phyloP scores from a whole-genome alignment of 108 stramenopile species.

The Stephanodiscus triporus region DNA sequence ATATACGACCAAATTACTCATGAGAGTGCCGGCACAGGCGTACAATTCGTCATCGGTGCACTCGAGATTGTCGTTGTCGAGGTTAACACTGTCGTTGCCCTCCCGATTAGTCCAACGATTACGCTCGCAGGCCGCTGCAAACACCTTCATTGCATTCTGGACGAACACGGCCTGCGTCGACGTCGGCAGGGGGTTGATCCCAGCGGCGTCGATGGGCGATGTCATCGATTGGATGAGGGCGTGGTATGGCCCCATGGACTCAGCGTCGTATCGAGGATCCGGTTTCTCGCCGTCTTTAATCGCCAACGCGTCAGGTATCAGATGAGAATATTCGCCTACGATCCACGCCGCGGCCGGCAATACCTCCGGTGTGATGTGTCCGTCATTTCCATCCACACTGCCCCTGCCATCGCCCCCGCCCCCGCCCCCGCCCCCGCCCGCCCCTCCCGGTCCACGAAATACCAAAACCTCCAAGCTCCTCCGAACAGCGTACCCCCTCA shows the following conservation, averaged over 20 bases:
- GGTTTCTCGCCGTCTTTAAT: conserved; percentile 54
- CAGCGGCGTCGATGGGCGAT: conserved; percentile 56
- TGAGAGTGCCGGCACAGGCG: conserved; percentile 58
- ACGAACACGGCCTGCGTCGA: conserved; percentile 86
- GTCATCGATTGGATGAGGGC: conserved; percentile 72
- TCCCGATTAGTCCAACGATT: conserved; percentile 39
- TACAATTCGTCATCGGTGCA: conserved; percentile 63
- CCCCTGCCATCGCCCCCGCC: no score
- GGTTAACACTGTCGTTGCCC: conserved; percentile 19
- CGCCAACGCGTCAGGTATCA: conserved; percentile 65
- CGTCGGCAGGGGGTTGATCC: conserved; percentile 48
- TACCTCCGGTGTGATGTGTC: conserved; percentile 70
- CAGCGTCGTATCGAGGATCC: conserved; percentile 49
- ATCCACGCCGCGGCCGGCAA: conserved; percentile 95
- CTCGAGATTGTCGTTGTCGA: conserved; percentile 2
- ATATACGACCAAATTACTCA: conserved; percentile 57
- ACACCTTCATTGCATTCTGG: conserved; percentile 89
- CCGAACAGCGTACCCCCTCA: conserved; percentile 90
- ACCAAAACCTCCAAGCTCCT: conserved; percentile 77
- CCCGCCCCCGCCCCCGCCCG: conserved; percentile 20
- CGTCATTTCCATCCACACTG: conserved; percentile 28
- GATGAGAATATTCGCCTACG: conserved; percentile 93
- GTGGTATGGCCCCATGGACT: conserved; percentile 62
- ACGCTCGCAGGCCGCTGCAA: conserved; percentile 71
- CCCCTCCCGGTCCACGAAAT: conserved; percentile 42